A percentile compares a stretch with the other conserved stretches of the same genome.
Conservation (phyloP, 2,329 filamentous ascomycete species). For the Periconia sp. region DNA sequence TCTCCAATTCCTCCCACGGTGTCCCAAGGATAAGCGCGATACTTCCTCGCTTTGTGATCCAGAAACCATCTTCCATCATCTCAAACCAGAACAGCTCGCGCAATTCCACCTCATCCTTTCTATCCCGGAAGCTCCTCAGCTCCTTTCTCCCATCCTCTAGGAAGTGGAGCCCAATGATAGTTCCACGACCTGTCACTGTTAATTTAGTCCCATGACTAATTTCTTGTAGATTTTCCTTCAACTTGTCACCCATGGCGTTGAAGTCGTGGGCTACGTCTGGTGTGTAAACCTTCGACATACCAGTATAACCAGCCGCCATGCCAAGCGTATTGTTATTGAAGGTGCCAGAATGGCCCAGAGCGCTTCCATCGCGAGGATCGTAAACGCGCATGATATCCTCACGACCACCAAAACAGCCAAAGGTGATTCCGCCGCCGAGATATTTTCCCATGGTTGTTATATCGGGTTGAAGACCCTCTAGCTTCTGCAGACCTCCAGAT, state of each 20-base stretch:
- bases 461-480: conserved; percentile 26
- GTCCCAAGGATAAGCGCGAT: conserved; percentile 44
- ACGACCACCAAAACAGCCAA: conserved; percentile 70
- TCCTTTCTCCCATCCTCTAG: conserved; percentile 34
- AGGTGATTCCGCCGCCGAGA: conserved; percentile 69
- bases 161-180: conserved; percentile 47
- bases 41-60: conserved; percentile 43
- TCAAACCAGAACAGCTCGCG: conserved; percentile 45
- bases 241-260: conserved; percentile 38
- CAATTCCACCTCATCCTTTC: conserved; percentile 36
- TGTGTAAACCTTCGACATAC: conserved; percentile 45
- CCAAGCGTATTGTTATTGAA: conserved; percentile 72
- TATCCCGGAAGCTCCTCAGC: conserved; percentile 28
- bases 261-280: conserved; percentile 35
- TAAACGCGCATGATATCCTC: conserved; percentile 65
- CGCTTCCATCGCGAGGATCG: conserved; percentile 53
- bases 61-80: conserved; percentile 46
- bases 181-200: conserved; percentile 45
- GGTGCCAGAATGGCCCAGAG: conserved; percentile 65
- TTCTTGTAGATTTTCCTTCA: conserved; percentile 33
- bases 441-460: conserved; percentile 71
- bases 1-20: conserved; percentile 38
- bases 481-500: conserved; percentile 25
- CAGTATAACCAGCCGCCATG: conserved; percentile 62
- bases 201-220: conserved; percentile 41